Conservation (phyloP, 257 asterid genomes). For the Craterostigma plantagineum region DNA sequence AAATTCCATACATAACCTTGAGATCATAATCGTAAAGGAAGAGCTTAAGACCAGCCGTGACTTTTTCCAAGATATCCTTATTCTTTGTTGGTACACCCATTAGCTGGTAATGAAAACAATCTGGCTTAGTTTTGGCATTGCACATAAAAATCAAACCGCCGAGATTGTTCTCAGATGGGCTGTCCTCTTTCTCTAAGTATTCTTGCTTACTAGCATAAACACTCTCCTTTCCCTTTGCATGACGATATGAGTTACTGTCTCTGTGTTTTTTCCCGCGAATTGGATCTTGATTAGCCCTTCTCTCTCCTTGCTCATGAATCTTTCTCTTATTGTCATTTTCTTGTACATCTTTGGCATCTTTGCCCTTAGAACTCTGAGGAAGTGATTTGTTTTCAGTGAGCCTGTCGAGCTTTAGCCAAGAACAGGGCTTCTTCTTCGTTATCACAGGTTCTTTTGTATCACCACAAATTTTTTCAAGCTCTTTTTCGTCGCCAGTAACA, state of each 20-base stretch:
- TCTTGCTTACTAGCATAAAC: conserved; percentile 11
- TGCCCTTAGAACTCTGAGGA: conserved; percentile 15
- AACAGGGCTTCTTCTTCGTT: conserved; percentile 27
- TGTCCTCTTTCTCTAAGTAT: conserved; percentile 13
- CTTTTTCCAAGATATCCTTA: conserved; percentile 46
- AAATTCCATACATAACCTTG: conserved; percentile 74
- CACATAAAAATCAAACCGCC: conserved; percentile 94
- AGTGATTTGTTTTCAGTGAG: conserved; percentile 19
- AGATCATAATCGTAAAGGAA: conserved; percentile 87
- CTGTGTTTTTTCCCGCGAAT: conserved; percentile 8
- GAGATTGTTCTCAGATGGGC: conserved; percentile 16
- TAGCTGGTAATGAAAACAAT: conserved; percentile 54
- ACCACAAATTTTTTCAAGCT: conserved; percentile 9
- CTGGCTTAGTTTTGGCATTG: conserved; percentile 81
- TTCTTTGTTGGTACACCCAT: conserved; percentile 65
- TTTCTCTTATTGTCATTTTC: conserved; percentile 18
- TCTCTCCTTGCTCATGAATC: conserved; percentile 18
- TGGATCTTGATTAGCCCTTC: conserved; percentile 9
- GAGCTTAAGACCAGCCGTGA: conserved; percentile 64
- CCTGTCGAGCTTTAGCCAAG: conserved; percentile 31
- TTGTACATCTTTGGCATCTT: conserved; percentile 16
- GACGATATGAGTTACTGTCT: neutral
- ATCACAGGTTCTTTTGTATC: conserved; percentile 17
- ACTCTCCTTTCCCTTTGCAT: conserved; percentile 15
- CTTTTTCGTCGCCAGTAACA: conserved; percentile 10